A percentile compares a stretch with the other conserved stretches of the same genome.
Evolutionary conservation across 2,329 filamentous ascomycete genomes (phyloP).

Genomic region (Pyrenophora teres): DNA sequence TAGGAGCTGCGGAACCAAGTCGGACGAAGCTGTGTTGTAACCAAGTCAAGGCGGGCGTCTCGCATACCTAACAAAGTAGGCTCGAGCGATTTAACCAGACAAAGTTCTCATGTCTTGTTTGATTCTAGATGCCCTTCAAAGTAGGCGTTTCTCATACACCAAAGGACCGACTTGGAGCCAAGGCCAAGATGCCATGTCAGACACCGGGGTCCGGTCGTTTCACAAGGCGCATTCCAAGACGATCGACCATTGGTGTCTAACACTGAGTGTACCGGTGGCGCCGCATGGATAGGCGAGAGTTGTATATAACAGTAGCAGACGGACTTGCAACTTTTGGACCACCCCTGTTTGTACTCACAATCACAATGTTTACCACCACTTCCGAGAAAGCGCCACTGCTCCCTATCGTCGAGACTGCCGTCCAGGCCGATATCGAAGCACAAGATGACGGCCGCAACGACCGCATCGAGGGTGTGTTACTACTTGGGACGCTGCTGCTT

Average conservation of each 20-base stretch:
- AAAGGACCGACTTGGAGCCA: slow-evolving; percentile 1
- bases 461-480: slow-evolving; percentile 8
- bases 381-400: slow-evolving; percentile 13
- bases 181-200: slow-evolving; percentile 13
- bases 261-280: slow-evolving; percentile 1
- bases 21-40: no score
- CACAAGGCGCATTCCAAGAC: slow-evolving; percentile 11
- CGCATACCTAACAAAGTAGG: no score
- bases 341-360: background rate
- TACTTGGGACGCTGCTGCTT: slow-evolving; percentile 13
- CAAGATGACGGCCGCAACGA: slow-evolving; percentile 3
- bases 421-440: background rate
- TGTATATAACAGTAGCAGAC: slow-evolving; percentile 1
- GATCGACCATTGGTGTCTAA: background rate
- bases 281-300: background rate
- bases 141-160: slow-evolving; percentile 1
- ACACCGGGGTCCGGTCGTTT: slow-evolving; percentile 12
- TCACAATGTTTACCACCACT: slow-evolving; percentile 6
- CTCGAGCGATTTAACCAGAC: no score
- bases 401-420: slow-evolving; percentile 1
- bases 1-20: no score
- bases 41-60: no score
- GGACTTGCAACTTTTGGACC: background rate
- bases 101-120: background rate
- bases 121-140: background rate